A percentile compares a stretch with the other conserved stretches of the same genome.
Conservation (phyloP, 164 flowering plant species). For the Saururus chinensis region DNA sequence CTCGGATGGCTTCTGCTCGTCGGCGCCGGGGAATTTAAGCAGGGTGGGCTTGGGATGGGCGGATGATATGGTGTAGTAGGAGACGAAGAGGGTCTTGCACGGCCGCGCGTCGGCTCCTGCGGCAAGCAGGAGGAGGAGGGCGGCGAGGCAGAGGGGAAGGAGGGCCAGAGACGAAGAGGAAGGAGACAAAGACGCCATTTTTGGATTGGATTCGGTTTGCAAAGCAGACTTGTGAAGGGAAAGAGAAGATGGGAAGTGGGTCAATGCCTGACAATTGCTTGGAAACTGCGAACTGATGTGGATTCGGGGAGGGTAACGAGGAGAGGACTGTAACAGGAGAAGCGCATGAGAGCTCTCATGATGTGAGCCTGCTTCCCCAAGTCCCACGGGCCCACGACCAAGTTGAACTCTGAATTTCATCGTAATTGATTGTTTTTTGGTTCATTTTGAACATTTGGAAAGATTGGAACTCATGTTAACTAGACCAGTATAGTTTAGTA, state of each 20-base stretch:
- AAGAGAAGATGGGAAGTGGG: background rate
- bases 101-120: constrained; percentile 28
- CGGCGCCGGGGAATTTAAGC: constrained; percentile 1
- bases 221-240: background rate
- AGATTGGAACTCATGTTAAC: too few relatives aligned
- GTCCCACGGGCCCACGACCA: too few relatives aligned
- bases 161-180: too few relatives aligned
- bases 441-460: too few relatives aligned
- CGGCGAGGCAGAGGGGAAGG: constrained; percentile 3
- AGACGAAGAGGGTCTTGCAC: constrained; percentile 37
- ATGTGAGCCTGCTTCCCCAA: too few relatives aligned
- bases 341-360: too few relatives aligned
- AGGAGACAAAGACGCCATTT: constrained; percentile 12
- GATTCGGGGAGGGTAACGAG: too few relatives aligned
- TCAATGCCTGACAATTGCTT: background rate
- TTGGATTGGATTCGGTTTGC: too few relatives aligned
- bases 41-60: constrained; percentile 3
- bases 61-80: constrained; percentile 26
- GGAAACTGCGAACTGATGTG: background rate
- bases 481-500: too few relatives aligned
- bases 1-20: constrained; percentile 5
- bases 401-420: too few relatives aligned
- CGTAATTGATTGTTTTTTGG: too few relatives aligned
- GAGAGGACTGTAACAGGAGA: too few relatives aligned
- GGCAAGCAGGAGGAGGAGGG: constrained; percentile 11